phyloP scores from a whole-genome alignment of 257 asterid genomes.

The Solanum habrochaites region DNA sequence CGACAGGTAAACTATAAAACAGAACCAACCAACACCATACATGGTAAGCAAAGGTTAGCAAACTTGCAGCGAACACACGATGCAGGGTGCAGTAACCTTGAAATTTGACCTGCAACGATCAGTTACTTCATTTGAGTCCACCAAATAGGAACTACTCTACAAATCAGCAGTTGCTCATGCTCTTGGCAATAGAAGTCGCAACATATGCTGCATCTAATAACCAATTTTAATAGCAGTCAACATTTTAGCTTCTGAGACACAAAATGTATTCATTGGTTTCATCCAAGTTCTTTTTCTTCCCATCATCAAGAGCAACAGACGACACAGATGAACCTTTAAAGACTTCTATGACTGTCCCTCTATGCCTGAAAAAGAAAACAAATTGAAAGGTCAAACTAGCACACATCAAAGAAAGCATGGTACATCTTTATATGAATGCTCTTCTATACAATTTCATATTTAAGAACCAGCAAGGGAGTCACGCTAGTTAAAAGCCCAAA shows the following conservation, averaged over 20 bases:
- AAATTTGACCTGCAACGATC: neutral
- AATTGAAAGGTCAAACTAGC: neutral
- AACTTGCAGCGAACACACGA: constrained; percentile 17
- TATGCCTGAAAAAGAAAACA: constrained; percentile 26
- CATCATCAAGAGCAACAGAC: constrained; percentile 25
- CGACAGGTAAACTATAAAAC: neutral
- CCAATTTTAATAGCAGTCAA: constrained; percentile 1
- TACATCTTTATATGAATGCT: neutral
- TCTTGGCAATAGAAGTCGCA: neutral
- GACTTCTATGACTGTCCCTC: constrained; percentile 50
- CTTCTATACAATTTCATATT: neutral
- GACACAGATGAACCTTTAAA: constrained; percentile 55
- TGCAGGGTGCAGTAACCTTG: neutral
- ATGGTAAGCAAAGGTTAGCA: neutral
- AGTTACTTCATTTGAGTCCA: neutral
- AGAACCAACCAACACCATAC: neutral
- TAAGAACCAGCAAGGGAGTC: neutral
- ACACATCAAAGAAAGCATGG: neutral
- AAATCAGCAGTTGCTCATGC: neutral
- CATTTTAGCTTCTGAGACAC: constrained; percentile 76
- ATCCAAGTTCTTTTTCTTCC: constrained; percentile 61
- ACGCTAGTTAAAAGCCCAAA: neutral
- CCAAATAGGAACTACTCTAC: neutral
- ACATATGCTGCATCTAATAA: neutral
- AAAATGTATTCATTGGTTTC: constrained; percentile 89